phyloP scores from a whole-genome alignment of 2,329 filamentous ascomycete genomes.

The Gnomoniopsis smithogilvyi region DNA sequence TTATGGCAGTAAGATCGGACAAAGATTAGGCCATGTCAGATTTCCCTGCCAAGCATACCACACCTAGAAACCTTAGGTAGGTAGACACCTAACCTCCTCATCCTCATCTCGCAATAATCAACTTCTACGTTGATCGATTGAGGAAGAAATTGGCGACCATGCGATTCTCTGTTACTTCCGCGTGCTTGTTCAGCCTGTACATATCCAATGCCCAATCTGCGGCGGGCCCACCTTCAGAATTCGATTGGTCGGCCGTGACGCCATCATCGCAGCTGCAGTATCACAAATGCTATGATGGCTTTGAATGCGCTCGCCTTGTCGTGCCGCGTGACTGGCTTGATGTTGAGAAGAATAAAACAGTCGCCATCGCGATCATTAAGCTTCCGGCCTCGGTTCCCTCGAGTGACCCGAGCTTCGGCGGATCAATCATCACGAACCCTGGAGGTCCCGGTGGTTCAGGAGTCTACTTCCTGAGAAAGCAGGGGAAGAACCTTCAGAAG shows the following conservation, averaged over 20 bases:
- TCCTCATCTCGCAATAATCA: no score
- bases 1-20: neutral
- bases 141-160: neutral
- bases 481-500: constrained; percentile 28
- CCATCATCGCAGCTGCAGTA: constrained; percentile 35
- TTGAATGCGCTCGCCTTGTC: constrained; percentile 38
- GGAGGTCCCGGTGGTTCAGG: constrained; percentile 44
- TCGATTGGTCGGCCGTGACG: constrained; percentile 32
- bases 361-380: constrained; percentile 39
- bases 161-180: neutral
- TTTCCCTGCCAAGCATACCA: no score
- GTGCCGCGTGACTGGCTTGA: constrained; percentile 42
- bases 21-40: neutral
- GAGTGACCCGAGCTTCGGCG: constrained; percentile 36
- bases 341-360: constrained; percentile 25
- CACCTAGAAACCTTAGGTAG: no score
- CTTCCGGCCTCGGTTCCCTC: constrained; percentile 36
- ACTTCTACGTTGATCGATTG: no score
- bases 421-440: constrained; percentile 41
- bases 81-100: no score
- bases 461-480: constrained; percentile 25
- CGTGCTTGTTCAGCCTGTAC: neutral
- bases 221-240: neutral
- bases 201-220: neutral
- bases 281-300: constrained; percentile 35